Evolutionary conservation across 805 yeast species (phyloP).

Genomic region (Blastobotrys americana): DNA sequence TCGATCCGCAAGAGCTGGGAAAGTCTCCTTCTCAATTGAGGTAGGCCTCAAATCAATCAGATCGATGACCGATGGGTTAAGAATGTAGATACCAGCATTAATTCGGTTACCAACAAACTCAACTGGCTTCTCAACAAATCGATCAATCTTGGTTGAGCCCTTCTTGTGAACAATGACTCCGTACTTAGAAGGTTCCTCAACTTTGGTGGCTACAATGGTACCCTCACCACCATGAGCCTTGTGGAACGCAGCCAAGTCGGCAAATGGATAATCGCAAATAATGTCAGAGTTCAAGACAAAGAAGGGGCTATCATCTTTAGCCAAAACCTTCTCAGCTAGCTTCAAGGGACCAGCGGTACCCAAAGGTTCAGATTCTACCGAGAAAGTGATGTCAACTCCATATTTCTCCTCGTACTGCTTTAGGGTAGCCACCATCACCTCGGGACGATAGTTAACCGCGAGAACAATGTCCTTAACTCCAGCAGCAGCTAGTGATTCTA

Average conservation of each 20-base stretch:
- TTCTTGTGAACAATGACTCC: constrained; percentile 99
- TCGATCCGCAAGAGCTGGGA: constrained; percentile 90
- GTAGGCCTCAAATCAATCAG: constrained; percentile 97
- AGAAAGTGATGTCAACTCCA: constrained; percentile 92
- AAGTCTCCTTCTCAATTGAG: constrained; percentile 98
- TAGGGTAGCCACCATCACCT: constrained; percentile 94
- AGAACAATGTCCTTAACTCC: constrained; percentile 98
- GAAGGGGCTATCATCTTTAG: constrained; percentile 93
- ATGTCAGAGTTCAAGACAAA: constrained; percentile 97
- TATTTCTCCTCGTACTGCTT: constrained; percentile 90
- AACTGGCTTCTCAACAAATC: constrained; percentile 99
- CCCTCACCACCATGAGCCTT: constrained; percentile 94
- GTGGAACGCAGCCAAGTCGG: constrained; percentile 89
- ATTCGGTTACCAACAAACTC: constrained; percentile 99
- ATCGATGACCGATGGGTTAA: constrained; percentile 96
- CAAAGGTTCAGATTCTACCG: constrained; percentile 98
- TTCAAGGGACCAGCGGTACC: constrained; percentile 99
- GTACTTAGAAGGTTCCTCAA: constrained; percentile 98
- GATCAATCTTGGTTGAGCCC: constrained; percentile 90
- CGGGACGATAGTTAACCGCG: constrained; percentile 99
- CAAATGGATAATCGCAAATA: constrained; percentile 96
- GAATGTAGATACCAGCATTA: constrained; percentile 96
- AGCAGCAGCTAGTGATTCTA: constrained; percentile 94
- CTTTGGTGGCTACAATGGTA: constrained; percentile 98
- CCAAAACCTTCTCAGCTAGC: constrained; percentile 88